phyloP scores from a whole-genome alignment of 1,284 basidiomycete species.

The Ceratobasidium sp. region DNA sequence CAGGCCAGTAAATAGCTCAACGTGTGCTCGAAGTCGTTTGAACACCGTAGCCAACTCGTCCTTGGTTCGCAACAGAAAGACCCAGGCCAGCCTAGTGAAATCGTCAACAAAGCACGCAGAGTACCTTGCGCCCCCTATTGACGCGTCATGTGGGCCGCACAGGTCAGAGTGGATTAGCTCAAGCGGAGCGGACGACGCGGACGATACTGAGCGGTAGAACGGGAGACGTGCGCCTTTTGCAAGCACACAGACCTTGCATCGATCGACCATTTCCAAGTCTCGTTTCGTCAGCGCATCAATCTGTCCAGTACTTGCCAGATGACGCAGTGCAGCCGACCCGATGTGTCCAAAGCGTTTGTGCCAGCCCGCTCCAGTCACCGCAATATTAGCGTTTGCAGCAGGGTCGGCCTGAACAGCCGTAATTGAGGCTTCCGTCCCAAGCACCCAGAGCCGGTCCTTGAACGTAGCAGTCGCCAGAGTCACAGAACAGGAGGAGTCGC shows the following conservation, averaged over 20 bases:
- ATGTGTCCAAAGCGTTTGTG: neutral
- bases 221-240: constrained; percentile 40
- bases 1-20: constrained; percentile 51
- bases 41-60: constrained; percentile 51
- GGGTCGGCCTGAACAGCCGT: neutral
- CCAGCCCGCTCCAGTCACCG: neutral
- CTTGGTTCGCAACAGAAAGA: constrained; percentile 51
- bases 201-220: constrained; percentile 21
- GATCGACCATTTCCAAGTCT: constrained; percentile 3
- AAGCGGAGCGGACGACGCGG: constrained; percentile 3
- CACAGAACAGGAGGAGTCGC: neutral
- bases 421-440: neutral
- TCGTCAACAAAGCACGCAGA: constrained; percentile 54
- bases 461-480: neutral
- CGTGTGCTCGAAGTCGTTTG: constrained; percentile 50
- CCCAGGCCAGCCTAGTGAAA: constrained; percentile 47
- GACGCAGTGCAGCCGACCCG: neutral
- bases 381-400: neutral
- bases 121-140: constrained; percentile 51
- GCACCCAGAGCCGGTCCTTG: neutral
- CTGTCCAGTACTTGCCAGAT: neutral
- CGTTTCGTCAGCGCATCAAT: neutral
- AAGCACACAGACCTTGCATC: constrained; percentile 44
- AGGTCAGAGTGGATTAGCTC: constrained; percentile 53
- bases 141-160: constrained; percentile 50